A percentile compares a stretch with the other conserved stretches of the same genome.
These are phyloP conservation scores for Penicillium canariense DNA, from an alignment of 495 filamentous ascomycete species.

Conservation along the genomic window DNA sequence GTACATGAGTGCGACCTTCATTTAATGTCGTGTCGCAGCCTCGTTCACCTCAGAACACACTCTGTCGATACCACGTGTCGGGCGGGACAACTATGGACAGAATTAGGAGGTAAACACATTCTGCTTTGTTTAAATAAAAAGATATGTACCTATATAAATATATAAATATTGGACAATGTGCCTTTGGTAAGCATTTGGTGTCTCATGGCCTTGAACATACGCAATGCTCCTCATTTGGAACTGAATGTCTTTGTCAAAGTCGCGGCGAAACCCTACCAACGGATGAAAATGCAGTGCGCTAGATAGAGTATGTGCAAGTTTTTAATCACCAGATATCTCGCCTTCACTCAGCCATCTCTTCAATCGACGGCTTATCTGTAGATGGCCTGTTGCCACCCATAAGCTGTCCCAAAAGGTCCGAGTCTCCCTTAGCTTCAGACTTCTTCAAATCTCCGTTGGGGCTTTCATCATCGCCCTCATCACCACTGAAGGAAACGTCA, in stretches of 20 bases:
- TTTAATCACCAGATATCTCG: neutral
- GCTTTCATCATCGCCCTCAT: conserved; percentile 19
- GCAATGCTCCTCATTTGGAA: neutral
- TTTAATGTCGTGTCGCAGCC: too few species aligned
- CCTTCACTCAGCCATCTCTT: conserved; percentile 37
- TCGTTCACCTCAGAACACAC: too few species aligned
- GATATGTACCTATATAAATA: too few species aligned
- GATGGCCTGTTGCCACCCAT: conserved; percentile 37
- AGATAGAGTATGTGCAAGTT: neutral
- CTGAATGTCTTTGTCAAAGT: neutral
- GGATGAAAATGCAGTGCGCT: neutral
- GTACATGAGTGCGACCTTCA: too few species aligned
- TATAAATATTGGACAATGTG: neutral
- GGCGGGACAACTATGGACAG: too few species aligned
- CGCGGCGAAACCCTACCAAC: neutral
- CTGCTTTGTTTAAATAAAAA: too few species aligned
- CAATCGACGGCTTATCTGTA: conserved; percentile 40
- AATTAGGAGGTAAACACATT: too few species aligned
- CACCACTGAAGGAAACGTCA: conserved; percentile 16
- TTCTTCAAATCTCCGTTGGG: conserved; percentile 1
- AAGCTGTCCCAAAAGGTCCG: conserved; percentile 38
- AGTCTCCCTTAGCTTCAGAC: conserved; percentile 21
- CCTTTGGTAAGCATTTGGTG: too few species aligned
- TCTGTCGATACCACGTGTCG: too few species aligned
- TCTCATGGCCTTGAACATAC: neutral